Evolutionary conservation across 176 grass and related monocot genomes (phyloP).

Genomic region (Thalia dealbata): DNA sequence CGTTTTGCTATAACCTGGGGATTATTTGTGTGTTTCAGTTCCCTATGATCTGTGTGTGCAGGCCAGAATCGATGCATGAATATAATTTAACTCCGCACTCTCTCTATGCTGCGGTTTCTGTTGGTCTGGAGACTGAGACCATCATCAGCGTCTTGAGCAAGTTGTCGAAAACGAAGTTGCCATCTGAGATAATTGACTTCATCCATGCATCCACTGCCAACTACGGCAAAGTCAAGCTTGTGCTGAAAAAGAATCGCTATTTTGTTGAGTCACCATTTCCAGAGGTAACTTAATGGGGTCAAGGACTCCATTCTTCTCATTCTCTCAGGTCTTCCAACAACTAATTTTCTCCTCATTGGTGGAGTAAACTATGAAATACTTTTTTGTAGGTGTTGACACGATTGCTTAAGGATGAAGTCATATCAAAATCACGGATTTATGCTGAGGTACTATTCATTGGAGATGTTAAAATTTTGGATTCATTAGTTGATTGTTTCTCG

Average conservation of each 20-base stretch:
- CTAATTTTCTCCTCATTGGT: background rate
- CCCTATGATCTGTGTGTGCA: constrained; percentile 29
- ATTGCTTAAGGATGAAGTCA: constrained; percentile 70
- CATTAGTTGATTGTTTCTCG: background rate
- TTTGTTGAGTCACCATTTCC: constrained; percentile 87
- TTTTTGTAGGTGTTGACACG: constrained; percentile 57
- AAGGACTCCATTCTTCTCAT: background rate
- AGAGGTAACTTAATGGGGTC: constrained; percentile 40
- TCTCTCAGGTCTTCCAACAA: background rate
- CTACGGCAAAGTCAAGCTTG: constrained; percentile 98
- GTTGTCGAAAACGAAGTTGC: constrained; percentile 83
- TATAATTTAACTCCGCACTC: constrained; percentile 95
- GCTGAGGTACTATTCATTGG: constrained; percentile 46
- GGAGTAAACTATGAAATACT: background rate
- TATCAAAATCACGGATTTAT: constrained; percentile 39
- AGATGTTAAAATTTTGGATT: background rate
- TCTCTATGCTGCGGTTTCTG: constrained; percentile 92
- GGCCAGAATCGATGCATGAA: constrained; percentile 35
- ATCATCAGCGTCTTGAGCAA: constrained; percentile 87
- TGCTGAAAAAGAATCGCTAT: constrained; percentile 94
- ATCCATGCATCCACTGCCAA: constrained; percentile 90
- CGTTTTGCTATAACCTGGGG: background rate
- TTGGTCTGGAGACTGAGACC: constrained; percentile 75
- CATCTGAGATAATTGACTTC: constrained; percentile 85
- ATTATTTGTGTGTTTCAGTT: background rate